Evolutionary conservation across 1,139 yeast genomes (phyloP).

Genomic region (Pneumocystis murina): DNA sequence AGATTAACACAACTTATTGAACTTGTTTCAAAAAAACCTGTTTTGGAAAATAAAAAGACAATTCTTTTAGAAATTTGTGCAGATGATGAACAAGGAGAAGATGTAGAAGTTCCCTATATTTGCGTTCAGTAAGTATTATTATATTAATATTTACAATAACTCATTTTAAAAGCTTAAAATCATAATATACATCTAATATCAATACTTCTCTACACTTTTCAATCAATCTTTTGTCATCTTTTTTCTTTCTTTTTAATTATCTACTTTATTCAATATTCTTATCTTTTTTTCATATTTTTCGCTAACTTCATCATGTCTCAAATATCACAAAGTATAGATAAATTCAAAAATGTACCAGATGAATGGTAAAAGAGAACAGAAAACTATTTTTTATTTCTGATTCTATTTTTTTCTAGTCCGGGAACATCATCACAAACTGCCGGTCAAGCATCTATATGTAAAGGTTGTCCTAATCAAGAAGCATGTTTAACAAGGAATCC

Average conservation of each 20-base stretch:
- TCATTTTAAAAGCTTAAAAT: background rate
- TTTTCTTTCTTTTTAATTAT: too few species aligned
- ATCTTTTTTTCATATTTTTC: too few species aligned
- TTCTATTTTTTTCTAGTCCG: slow-evolving; percentile 36
- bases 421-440: slow-evolving; percentile 93
- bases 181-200: background rate
- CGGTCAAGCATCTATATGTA: slow-evolving; percentile 86
- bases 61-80: slow-evolving; percentile 81
- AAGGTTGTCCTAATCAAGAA: slow-evolving; percentile 84
- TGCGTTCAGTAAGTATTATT: slow-evolving; percentile 33
- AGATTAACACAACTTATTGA: slow-evolving; percentile 63
- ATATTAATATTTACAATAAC: background rate
- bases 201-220: background rate
- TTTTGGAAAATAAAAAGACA: slow-evolving; percentile 59
- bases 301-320: too few species aligned
- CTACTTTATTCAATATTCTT: too few species aligned
- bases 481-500: slow-evolving; percentile 79
- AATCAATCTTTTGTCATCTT: background rate
- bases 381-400: too few species aligned
- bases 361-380: background rate
- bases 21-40: slow-evolving; percentile 66
- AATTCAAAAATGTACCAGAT: background rate
- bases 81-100: slow-evolving; percentile 85
- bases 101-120: slow-evolving; percentile 80
- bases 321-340: background rate